phyloP scores from a whole-genome alignment of 1,139 yeast species.

The Lodderomyces pseudojiufengensis region DNA sequence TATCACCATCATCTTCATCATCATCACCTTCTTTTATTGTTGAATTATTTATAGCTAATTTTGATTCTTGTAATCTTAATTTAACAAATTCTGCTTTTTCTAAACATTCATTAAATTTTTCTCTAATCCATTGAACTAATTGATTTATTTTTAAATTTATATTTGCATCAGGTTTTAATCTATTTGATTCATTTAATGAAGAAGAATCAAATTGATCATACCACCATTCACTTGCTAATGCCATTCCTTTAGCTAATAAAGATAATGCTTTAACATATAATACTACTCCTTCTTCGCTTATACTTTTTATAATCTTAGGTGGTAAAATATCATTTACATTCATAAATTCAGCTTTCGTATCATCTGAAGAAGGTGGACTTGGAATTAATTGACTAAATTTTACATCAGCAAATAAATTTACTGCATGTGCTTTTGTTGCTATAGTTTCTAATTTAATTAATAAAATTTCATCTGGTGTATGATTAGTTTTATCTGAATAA shows the following conservation, averaged over 20 bases:
- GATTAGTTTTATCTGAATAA: constrained; percentile 2
- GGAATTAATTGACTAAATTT: constrained; percentile 84
- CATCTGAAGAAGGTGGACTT: constrained; percentile 59
- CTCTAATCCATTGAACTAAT: constrained; percentile 90
- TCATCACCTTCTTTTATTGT: constrained; percentile 11
- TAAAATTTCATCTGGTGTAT: constrained; percentile 31
- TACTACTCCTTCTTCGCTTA: constrained; percentile 85
- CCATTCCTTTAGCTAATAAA: constrained; percentile 80
- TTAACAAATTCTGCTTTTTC: constrained; percentile 83
- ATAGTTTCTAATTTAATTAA: constrained; percentile 60
- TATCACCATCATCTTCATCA: neutral
- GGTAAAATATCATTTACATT: constrained; percentile 49
- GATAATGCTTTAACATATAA: constrained; percentile 81
- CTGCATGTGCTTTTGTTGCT: constrained; percentile 88
- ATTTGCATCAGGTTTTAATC: constrained; percentile 14
- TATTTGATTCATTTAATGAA: constrained; percentile 2
- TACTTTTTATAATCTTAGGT: constrained; percentile 52
- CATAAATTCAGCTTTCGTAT: constrained; percentile 37
- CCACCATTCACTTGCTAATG: constrained; percentile 88
- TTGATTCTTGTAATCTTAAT: constrained; percentile 51
- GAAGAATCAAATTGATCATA: constrained; percentile 31
- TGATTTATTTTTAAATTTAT: constrained; percentile 56
- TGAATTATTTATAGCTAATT: constrained; percentile 16
- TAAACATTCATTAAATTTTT: constrained; percentile 80
- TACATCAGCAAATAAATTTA: constrained; percentile 85